phyloP scores from a whole-genome alignment of 2,329 filamentous ascomycete species.

The Orbilia blumenaviensis region DNA sequence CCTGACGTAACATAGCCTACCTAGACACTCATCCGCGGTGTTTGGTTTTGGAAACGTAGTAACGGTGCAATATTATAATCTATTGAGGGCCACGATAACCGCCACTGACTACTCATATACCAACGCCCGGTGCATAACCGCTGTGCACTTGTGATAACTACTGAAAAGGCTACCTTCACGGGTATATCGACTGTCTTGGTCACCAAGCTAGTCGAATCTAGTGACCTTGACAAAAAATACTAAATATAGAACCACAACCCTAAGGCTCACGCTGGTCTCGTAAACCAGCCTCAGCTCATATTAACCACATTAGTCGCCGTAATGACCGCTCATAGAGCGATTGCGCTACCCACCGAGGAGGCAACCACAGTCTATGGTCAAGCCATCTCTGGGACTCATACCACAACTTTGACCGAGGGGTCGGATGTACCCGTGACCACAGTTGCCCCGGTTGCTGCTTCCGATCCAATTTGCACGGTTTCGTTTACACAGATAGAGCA shows the following conservation, averaged over 20 bases:
- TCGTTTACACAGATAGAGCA: conserved; percentile 27
- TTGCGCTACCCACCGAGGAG: not conserved
- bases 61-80: not conserved
- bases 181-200: not conserved
- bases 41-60: conserved; percentile 24
- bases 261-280: not conserved
- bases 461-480: not conserved
- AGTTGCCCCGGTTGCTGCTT: not conserved
- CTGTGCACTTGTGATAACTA: conserved; percentile 22
- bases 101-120: conserved; percentile 7
- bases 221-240: not conserved
- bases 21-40: conserved; percentile 19
- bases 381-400: not conserved
- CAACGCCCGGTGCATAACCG: conserved; percentile 34
- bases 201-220: conserved; percentile 1
- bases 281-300: too few relatives aligned
- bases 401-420: not conserved
- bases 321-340: not conserved
- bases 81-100: conserved; percentile 12
- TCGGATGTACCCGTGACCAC: not conserved
- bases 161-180: conserved; percentile 27
- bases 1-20: not conserved
- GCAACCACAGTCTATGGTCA: not conserved
- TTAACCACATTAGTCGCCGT: not conserved
- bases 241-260: conserved; percentile 7